phyloP scores from a whole-genome alignment of 345 rosid species.

The Eucalyptus microcorys region DNA sequence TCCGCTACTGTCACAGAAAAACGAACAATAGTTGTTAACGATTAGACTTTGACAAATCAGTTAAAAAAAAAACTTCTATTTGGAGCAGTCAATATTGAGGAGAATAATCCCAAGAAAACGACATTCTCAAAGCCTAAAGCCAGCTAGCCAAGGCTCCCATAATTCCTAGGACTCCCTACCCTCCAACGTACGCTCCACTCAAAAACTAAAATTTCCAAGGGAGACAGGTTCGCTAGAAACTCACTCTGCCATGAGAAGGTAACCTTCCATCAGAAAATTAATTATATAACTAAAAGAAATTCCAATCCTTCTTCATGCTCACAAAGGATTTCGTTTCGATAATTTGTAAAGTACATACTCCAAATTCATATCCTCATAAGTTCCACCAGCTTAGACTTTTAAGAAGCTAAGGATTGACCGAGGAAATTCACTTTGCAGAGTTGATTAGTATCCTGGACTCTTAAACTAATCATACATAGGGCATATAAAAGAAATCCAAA shows the following conservation, averaged over 20 bases:
- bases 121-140: neutral
- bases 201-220: too few species aligned
- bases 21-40: neutral
- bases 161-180: neutral
- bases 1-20: neutral
- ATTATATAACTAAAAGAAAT: neutral
- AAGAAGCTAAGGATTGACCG: neutral
- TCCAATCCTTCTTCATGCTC: neutral
- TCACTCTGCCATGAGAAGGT: neutral
- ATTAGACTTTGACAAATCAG: neutral
- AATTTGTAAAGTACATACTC: neutral
- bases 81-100: neutral
- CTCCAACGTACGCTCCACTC: neutral
- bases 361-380: neutral
- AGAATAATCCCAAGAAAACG: neutral
- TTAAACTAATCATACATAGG: neutral
- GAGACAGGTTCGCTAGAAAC: neutral
- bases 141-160: neutral
- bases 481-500: neutral
- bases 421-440: neutral
- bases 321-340: neutral
- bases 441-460: neutral
- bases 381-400: neutral
- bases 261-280: too few species aligned
- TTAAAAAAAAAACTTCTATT: neutral